Conservation (phyloP, 2,329 filamentous ascomycete species). For the Verticillium albo-atrum region DNA sequence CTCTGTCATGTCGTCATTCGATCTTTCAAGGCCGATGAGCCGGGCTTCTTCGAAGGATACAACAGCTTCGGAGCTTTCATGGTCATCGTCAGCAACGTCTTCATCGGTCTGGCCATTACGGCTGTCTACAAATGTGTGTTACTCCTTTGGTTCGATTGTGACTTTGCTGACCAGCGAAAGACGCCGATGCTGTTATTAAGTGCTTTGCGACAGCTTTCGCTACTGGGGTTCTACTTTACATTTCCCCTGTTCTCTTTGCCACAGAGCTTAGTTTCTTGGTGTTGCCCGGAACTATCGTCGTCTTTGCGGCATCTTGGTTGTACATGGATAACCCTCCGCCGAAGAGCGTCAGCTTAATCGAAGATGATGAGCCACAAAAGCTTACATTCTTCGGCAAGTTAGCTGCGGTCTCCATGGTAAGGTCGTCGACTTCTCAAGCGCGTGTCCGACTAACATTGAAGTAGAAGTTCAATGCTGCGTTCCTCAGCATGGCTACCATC, state of each 20-base stretch:
- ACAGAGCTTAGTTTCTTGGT: slow-evolving; percentile 21
- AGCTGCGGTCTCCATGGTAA: slow-evolving; percentile 6
- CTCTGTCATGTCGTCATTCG: slow-evolving; percentile 19
- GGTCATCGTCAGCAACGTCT: slow-evolving; percentile 26
- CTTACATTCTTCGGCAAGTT: slow-evolving; percentile 8
- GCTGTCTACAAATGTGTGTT: slow-evolving; percentile 27
- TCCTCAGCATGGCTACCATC: slow-evolving; percentile 7
- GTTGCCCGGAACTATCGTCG: slow-evolving; percentile 21
- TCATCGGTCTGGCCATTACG: slow-evolving; percentile 28
- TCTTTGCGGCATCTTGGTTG: slow-evolving; percentile 24
- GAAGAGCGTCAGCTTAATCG: slow-evolving; percentile 11
- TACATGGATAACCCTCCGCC: slow-evolving; percentile 23
- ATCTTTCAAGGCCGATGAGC: slow-evolving; percentile 20
- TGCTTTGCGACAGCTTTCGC: slow-evolving; percentile 26
- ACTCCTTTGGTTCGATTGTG: background rate
- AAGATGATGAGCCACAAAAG: slow-evolving; percentile 7
- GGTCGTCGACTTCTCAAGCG: background rate
- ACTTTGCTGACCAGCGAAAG: slow-evolving; percentile 12
- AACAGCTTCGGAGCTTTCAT: slow-evolving; percentile 21
- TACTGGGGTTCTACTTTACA: slow-evolving; percentile 24
- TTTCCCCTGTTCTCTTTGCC: slow-evolving; percentile 24
- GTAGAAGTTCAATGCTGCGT: slow-evolving; percentile 10
- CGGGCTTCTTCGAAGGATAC: slow-evolving; percentile 18
- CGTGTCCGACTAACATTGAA: background rate
- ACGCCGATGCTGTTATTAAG: slow-evolving; percentile 27